Conservation (phyloP, 106 monocot genomes). For the Dioscorea zingiberensis region DNA sequence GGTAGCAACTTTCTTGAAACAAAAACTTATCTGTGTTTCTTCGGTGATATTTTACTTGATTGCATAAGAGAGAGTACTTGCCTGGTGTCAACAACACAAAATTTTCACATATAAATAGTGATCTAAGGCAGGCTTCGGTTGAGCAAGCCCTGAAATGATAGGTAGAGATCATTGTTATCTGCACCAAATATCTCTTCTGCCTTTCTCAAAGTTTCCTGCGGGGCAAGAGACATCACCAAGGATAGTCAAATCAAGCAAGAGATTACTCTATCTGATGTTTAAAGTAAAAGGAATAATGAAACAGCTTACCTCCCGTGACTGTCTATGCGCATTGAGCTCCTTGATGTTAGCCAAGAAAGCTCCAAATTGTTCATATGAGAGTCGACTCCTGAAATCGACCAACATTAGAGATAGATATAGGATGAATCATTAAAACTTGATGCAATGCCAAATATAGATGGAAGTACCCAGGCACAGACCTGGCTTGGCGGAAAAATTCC, state of each 20-base stretch:
- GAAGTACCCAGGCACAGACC: conserved; percentile 28
- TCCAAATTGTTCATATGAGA: conserved; percentile 92
- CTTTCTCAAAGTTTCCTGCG: conserved; percentile 75
- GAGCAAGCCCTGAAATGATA: conserved; percentile 72
- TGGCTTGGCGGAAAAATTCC: conserved; percentile 95
- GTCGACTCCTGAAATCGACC: conserved; percentile 52
- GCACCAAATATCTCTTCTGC: conserved; percentile 83
- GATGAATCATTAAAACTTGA: not conserved
- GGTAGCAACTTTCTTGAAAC: too few species aligned
- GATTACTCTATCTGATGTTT: not conserved
- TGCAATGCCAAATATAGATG: not conserved
- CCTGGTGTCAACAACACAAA: not conserved
- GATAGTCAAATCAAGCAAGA: not conserved
- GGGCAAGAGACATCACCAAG: not conserved
- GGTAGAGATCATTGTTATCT: conserved; percentile 79
- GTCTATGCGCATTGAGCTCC: conserved; percentile 78
- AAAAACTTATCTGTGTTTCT: too few species aligned
- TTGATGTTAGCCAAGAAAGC: conserved; percentile 92
- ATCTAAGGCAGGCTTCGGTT: conserved; percentile 42
- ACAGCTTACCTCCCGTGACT: conserved; percentile 69
- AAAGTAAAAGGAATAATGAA: not conserved
- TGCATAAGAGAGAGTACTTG: conserved; percentile 1
- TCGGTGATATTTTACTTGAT: too few species aligned
- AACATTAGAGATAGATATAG: not conserved
- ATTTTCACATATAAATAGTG: not conserved